Evolutionary conservation across 371 early-diverging fungal species (phyloP).

Genomic region (Lichtheimia hyalospora): DNA sequence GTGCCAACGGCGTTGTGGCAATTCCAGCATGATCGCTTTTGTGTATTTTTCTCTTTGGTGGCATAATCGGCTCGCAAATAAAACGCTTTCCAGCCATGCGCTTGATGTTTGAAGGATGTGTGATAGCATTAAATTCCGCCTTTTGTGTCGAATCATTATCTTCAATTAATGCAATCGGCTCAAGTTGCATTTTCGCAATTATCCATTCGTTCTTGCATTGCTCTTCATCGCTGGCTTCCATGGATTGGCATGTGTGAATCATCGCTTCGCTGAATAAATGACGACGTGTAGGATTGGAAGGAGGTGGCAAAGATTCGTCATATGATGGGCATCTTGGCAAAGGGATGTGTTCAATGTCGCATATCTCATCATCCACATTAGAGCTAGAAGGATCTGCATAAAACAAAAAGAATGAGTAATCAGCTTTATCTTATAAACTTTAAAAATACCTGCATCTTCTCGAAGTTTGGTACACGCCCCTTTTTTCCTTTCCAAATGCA

Average conservation of each 20-base stretch:
- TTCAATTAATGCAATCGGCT: conserved; percentile 8
- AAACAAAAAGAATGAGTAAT: background rate
- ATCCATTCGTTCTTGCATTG: conserved; percentile 6
- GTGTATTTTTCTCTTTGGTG: background rate
- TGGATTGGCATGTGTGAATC: conserved; percentile 4
- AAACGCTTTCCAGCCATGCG: conserved; percentile 5
- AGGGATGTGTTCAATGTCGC: background rate
- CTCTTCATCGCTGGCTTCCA: conserved; percentile 8
- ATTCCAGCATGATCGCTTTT: background rate
- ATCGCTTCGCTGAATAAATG: conserved; percentile 4
- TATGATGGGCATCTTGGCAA: conserved; percentile 4
- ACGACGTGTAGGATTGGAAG: conserved; percentile 2
- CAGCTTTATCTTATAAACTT: background rate
- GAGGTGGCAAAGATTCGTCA: conserved; percentile 4
- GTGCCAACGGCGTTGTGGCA: background rate
- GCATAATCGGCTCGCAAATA: conserved; percentile 5
- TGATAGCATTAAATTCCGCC: conserved; percentile 6
- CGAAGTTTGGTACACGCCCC: background rate
- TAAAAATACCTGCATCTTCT: background rate
- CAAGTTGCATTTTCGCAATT: background rate
- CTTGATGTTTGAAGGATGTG: background rate
- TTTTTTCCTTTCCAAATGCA: background rate
- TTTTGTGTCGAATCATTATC: conserved; percentile 5
- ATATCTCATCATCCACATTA: background rate
- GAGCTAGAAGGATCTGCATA: background rate